phyloP scores from a whole-genome alignment of 2,329 filamentous ascomycete genomes.

The Colletotrichum incanum region DNA sequence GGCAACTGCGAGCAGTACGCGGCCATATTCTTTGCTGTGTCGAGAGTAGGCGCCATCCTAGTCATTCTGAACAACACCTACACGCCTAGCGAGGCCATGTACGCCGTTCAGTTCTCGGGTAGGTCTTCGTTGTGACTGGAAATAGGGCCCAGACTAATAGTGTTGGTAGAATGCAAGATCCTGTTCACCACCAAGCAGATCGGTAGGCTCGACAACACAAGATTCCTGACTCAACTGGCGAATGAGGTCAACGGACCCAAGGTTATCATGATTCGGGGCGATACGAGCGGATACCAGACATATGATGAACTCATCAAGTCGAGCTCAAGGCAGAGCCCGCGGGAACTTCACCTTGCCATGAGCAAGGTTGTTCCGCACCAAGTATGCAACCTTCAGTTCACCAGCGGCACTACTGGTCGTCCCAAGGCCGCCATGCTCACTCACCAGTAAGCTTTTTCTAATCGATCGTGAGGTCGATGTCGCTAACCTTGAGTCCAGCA shows the following conservation, averaged over 20 bases:
- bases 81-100: constrained; percentile 79
- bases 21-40: constrained; percentile 81
- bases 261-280: constrained; percentile 74
- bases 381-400: constrained; percentile 83
- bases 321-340: constrained; percentile 64
- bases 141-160: constrained; percentile 14
- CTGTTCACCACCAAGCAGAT: constrained; percentile 82
- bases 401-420: constrained; percentile 80
- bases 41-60: constrained; percentile 76
- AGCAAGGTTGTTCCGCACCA: constrained; percentile 74
- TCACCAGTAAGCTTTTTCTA: constrained; percentile 68
- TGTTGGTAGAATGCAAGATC: constrained; percentile 75
- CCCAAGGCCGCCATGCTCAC: constrained; percentile 84
- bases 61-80: constrained; percentile 90
- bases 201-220: constrained; percentile 74
- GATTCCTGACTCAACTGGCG: constrained; percentile 70
- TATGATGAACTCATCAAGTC: constrained; percentile 72
- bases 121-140: constrained; percentile 33
- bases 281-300: constrained; percentile 68
- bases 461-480: background rate
- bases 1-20: constrained; percentile 87
- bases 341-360: constrained; percentile 68
- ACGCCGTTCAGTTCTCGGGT: constrained; percentile 81
- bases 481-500: constrained; percentile 56
- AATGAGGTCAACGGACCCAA: constrained; percentile 62